Conservation (phyloP, 2,329 filamentous ascomycete species). For the Microcyclosporella mali region DNA sequence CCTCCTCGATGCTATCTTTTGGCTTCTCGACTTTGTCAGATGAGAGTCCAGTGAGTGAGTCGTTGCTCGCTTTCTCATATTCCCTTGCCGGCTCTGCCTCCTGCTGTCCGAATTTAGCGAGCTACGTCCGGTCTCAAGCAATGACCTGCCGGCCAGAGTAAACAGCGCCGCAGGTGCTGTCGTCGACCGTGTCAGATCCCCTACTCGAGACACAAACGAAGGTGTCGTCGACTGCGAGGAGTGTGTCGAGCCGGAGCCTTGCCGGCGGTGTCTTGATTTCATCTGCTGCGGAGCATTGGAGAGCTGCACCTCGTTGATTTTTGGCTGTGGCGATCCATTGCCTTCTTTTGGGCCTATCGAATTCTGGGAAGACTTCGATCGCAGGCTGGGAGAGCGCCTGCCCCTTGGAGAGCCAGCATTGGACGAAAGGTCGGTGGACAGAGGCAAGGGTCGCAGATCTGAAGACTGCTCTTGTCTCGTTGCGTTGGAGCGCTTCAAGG, state of each 20-base stretch:
- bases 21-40: neutral
- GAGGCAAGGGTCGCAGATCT: neutral
- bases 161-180: neutral
- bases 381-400: neutral
- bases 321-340: neutral
- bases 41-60: conserved; percentile 4
- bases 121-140: neutral
- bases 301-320: neutral
- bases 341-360: neutral
- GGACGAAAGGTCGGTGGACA: conserved; percentile 1
- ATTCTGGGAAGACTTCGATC: neutral
- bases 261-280: no score
- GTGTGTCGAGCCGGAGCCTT: neutral
- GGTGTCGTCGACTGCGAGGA: neutral
- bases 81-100: neutral
- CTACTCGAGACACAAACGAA: neutral
- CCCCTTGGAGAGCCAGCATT: neutral
- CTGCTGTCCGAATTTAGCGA: no score
- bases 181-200: neutral
- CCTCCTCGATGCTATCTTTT: neutral
- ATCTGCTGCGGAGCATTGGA: no score
- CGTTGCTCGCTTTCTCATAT: neutral
- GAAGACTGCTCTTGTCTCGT: neutral
- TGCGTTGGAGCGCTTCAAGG: conserved; percentile 2
- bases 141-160: neutral